Evolutionary conservation across 108 stramenopile species (phyloP).

Genomic region (Mediolabrus comicus): DNA sequence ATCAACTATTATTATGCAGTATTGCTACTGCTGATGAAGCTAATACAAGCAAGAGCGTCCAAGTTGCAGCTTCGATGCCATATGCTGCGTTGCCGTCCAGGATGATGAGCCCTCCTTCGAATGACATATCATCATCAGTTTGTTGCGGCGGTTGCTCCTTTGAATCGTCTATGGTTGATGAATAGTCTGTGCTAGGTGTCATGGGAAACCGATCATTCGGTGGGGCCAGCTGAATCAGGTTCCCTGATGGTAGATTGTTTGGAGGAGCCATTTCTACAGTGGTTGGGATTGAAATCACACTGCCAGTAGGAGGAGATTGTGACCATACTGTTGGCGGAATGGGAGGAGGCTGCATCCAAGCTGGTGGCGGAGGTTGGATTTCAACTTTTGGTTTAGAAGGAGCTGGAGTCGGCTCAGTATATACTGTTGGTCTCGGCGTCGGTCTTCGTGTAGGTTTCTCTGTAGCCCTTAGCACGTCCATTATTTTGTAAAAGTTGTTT

Average conservation of each 20-base stretch:
- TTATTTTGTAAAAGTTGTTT: constrained; percentile 9
- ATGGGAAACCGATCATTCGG: background rate
- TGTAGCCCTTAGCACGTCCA: background rate
- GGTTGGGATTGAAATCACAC: background rate
- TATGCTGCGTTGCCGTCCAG: background rate
- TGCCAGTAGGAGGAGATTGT: background rate
- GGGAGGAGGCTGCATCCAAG: background rate
- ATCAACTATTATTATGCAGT: too few relatives aligned
- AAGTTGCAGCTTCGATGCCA: background rate
- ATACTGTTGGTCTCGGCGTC: background rate
- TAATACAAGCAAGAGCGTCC: background rate
- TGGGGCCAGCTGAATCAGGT: background rate
- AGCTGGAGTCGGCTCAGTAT: background rate
- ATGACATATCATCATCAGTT: background rate
- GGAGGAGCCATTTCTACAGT: background rate
- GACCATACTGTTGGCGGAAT: background rate
- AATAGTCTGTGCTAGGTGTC: too few relatives aligned
- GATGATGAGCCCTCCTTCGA: background rate
- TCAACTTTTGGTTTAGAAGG: background rate
- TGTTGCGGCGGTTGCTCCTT: background rate
- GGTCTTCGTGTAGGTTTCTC: background rate
- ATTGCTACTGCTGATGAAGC: background rate
- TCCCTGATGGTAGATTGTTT: background rate
- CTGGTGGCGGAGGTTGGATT: background rate
- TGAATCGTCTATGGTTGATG: background rate